A percentile compares a stretch with the other conserved stretches of the same genome.
Conservation (phyloP, 345 rosid genomes). For the Barbarea vulgaris region DNA sequence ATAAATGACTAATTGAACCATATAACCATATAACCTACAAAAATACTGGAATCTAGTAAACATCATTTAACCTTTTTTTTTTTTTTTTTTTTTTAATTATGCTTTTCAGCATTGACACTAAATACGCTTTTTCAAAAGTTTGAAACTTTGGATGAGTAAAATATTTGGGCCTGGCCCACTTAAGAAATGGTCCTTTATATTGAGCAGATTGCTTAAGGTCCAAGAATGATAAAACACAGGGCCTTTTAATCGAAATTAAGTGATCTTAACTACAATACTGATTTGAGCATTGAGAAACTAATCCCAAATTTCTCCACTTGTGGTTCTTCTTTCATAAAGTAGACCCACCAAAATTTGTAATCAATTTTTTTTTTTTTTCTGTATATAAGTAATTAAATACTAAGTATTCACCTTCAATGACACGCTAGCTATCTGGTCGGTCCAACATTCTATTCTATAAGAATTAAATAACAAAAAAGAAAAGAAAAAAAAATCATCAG, state of each 20-base stretch:
- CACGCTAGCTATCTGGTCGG: slow-evolving; percentile 39
- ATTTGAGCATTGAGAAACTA: neutral
- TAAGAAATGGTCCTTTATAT: neutral
- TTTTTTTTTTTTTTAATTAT: neutral
- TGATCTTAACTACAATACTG: neutral
- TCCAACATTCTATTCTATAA: slow-evolving; percentile 22
- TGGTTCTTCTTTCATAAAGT: slow-evolving; percentile 24
- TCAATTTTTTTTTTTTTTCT: neutral
- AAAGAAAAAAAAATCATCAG: slow-evolving; percentile 4
- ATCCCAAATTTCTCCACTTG: neutral
- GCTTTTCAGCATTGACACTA: neutral
- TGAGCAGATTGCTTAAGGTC: neutral
- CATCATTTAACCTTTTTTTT: neutral
- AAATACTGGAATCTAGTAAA: neutral
- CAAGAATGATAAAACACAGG: neutral
- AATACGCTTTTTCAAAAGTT: neutral
- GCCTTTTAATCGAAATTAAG: neutral
- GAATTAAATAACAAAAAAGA: slow-evolving; percentile 14
- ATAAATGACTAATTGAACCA: neutral
- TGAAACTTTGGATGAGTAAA: neutral
- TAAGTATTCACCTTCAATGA: slow-evolving; percentile 37
- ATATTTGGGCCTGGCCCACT: neutral
- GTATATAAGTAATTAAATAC: neutral
- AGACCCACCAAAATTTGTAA: slow-evolving; percentile 33
- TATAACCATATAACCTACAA: neutral